Base-by-base conservation (phyloP, 139 green algal species). In the Coelastrella sp. region DNA sequence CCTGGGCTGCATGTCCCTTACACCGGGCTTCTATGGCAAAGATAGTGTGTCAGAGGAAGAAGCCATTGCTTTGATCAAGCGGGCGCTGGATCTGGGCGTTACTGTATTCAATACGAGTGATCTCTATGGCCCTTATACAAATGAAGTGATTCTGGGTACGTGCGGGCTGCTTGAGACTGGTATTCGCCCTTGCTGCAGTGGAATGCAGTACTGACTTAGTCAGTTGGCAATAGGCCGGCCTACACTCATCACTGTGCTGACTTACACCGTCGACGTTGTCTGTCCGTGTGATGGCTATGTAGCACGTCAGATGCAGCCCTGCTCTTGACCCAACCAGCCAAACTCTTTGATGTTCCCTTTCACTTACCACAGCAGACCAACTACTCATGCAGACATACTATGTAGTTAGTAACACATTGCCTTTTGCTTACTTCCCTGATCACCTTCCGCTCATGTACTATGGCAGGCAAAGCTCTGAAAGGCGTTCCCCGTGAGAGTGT, bases 111-210 rank as follows among this genome's bases (percentile, higher is more conserved):
- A 87, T 47, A 87, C 82, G 8, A 79, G 64, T 65, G 82, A 87
- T 71, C 82, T 87, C 64, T 87, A 87, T 32, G 82, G 82, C 2
- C 82, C 82, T 5, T 87, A 79, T 59, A 87, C 82, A 8, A 87
- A 87, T 79, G 82, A 87, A 54, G 60, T 78, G 82, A 23, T 87
- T 22, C 65, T 87, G 65, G 82, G 80, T 86, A 8, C 32, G 80
- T 80, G 7, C 11, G 6, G 10, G 22, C 74, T 32, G 74, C 74
- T 47, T 47, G 32, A 47, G 32, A 47, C 32, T 47, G 32, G 32
- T 47, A 47, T 47, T 47, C 32, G 32, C 32, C 32, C 32, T 47
- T 47, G 32, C 32, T 47, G 32, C 32, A 47, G 32, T 47, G 32
- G 32, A 47, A 47, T 47, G 32, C 32, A 47, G 32, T 47, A 47